Evolutionary conservation across 2,329 filamentous ascomycete genomes (phyloP).

Genomic region (Penicillium frequentans): DNA sequence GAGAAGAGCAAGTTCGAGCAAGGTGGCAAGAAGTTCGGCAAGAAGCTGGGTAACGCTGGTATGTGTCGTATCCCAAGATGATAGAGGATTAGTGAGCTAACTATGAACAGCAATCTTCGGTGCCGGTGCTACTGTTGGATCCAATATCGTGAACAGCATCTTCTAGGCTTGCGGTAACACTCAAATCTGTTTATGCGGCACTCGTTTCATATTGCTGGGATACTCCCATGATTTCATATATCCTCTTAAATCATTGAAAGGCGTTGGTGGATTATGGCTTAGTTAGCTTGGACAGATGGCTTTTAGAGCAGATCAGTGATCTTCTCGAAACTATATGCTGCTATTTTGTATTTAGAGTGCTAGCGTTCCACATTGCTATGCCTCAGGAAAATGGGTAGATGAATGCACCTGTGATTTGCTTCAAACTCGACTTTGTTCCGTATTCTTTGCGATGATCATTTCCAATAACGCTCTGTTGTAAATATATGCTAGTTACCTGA

Average conservation of each 20-base stretch:
- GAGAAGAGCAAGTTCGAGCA: slow-evolving; percentile 65
- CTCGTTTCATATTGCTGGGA: neutral
- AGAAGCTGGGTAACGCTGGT: slow-evolving; percentile 78
- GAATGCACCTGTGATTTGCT: neutral
- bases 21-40: slow-evolving; percentile 91
- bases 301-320: neutral
- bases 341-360: neutral
- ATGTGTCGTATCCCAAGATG: slow-evolving; percentile 22
- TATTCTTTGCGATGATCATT: too few species aligned
- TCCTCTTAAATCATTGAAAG: slow-evolving; percentile 26
- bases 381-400: neutral
- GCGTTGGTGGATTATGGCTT: slow-evolving; percentile 31
- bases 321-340: neutral
- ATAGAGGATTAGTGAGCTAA: slow-evolving; percentile 17
- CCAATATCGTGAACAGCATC: slow-evolving; percentile 86
- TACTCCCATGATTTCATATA: neutral
- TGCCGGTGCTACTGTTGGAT: slow-evolving; percentile 85
- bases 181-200: neutral
- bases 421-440: neutral
- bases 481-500: too few species aligned
- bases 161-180: slow-evolving; percentile 58
- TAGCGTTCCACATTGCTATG: neutral
- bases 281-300: neutral
- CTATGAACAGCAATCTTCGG: slow-evolving; percentile 72
- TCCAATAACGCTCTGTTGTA: too few species aligned